phyloP scores from a whole-genome alignment of 1,139 yeast species.

The Tardiomyces digboiensis region DNA sequence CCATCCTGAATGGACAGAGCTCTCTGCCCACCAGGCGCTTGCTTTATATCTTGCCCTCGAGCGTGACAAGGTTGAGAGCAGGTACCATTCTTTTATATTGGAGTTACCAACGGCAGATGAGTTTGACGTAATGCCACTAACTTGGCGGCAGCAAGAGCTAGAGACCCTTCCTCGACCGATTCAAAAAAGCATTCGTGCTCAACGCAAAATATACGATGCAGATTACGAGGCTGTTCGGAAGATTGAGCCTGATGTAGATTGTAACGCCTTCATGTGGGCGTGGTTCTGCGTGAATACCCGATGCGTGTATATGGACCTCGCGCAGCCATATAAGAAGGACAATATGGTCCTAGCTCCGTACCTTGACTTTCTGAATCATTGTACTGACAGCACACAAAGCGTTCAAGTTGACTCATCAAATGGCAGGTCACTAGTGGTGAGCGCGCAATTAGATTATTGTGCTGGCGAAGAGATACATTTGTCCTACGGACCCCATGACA shows the following conservation, averaged over 20 bases:
- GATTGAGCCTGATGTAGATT: conserved; percentile 5
- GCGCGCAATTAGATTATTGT: conserved; percentile 29
- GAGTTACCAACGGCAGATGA: conserved; percentile 7
- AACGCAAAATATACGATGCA: conserved; percentile 20
- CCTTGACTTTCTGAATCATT: conserved; percentile 82
- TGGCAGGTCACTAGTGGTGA: conserved; percentile 42
- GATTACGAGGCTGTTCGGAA: conserved; percentile 17
- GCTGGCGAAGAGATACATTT: conserved; percentile 54
- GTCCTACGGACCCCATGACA: conserved; percentile 83
- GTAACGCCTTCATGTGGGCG: conserved; percentile 43
- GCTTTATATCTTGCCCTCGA: conserved; percentile 8
- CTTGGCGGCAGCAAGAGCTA: conserved; percentile 23
- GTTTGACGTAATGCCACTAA: conserved; percentile 26
- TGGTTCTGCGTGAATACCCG: conserved; percentile 91
- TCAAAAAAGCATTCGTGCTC: conserved; percentile 13
- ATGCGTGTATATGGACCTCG: conserved; percentile 70
- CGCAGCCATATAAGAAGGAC: conserved; percentile 41
- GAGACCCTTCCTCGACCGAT: conserved; percentile 19
- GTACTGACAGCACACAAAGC: conserved; percentile 20
- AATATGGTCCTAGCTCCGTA: conserved; percentile 88
- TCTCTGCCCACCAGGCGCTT: conserved; percentile 19
- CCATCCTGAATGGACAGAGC: conserved; percentile 3
- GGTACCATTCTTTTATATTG: not conserved
- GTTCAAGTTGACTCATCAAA: conserved; percentile 44
- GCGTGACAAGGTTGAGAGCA: not conserved